Conservation (phyloP, 2,329 filamentous ascomycete species). For the Ophiostoma perfectum region DNA sequence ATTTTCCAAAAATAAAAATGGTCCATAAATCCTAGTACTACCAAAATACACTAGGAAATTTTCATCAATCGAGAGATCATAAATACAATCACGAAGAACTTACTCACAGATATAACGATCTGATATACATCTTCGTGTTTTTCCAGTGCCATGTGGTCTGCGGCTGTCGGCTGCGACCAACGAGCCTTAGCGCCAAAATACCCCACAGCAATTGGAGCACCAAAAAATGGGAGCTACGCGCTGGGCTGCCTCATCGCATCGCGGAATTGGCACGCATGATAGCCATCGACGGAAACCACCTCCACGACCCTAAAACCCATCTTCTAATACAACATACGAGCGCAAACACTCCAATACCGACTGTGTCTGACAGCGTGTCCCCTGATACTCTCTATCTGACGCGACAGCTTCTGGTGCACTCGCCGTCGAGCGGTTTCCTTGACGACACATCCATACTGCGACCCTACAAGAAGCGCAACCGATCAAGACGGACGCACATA, state of each 20-base stretch:
- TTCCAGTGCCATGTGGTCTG: not conserved
- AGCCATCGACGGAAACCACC: not conserved
- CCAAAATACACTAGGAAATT: not conserved
- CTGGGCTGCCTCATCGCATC: not conserved
- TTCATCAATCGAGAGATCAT: too few relatives aligned
- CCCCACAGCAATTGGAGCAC: conserved; percentile 9
- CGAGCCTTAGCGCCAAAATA: not conserved
- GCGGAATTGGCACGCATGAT: conserved; percentile 3
- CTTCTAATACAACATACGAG: not conserved
- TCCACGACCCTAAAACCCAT: not conserved
- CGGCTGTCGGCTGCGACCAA: conserved; percentile 3
- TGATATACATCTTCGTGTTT: too few relatives aligned
- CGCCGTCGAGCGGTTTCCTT: not conserved
- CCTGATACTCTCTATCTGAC: not conserved
- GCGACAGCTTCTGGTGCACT: not conserved
- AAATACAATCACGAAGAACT: not conserved
- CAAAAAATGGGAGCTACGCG: conserved; percentile 14
- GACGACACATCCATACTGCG: not conserved
- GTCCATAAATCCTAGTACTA: not conserved
- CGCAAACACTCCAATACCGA: not conserved
- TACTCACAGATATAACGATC: too few relatives aligned
- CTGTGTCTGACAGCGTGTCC: not conserved
- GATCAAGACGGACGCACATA: not conserved
- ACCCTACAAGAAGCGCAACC: not conserved
- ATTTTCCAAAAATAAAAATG: not conserved